phyloP scores from a whole-genome alignment of 352 stramenopile species.

The Pythium dissotocum region DNA sequence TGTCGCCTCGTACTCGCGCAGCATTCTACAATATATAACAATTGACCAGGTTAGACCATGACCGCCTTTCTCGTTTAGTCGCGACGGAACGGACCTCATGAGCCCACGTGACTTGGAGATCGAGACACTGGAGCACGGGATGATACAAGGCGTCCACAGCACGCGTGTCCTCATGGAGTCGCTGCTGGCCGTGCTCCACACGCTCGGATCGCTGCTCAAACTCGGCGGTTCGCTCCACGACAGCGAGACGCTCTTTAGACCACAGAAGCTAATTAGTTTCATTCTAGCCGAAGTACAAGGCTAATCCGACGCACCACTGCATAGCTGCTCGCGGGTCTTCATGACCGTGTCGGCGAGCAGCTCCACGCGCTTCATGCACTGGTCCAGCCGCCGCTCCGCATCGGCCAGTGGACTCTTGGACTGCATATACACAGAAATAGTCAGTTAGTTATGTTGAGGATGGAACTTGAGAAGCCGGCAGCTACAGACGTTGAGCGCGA shows the following conservation, averaged over 20 bases:
- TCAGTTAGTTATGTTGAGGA: background rate
- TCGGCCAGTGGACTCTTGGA: constrained; percentile 53
- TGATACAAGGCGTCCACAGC: constrained; percentile 40
- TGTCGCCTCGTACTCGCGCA: constrained; percentile 59
- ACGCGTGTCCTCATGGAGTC: constrained; percentile 36
- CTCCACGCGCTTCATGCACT: constrained; percentile 60
- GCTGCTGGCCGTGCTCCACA: constrained; percentile 46
- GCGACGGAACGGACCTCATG: constrained; percentile 37
- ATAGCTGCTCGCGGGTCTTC: constrained; percentile 68
- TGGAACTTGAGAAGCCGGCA: background rate
- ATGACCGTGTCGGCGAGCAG: constrained; percentile 60
- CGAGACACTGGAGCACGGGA: constrained; percentile 60
- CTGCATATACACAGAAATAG: constrained; percentile 25
- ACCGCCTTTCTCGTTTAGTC: background rate
- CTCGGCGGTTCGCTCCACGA: constrained; percentile 53
- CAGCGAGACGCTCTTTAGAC: constrained; percentile 46
- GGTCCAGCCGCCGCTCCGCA: constrained; percentile 49
- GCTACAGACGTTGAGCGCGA: constrained; percentile 52
- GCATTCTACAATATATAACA: constrained; percentile 45
- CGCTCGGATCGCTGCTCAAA: constrained; percentile 49
- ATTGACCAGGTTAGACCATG: background rate
- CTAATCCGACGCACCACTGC: constrained; percentile 38
- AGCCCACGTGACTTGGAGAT: constrained; percentile 68
- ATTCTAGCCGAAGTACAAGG: background rate
- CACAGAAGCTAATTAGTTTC: background rate